phyloP scores from a whole-genome alignment of 1,139 yeast genomes.

The Waltiozyma sp. region DNA sequence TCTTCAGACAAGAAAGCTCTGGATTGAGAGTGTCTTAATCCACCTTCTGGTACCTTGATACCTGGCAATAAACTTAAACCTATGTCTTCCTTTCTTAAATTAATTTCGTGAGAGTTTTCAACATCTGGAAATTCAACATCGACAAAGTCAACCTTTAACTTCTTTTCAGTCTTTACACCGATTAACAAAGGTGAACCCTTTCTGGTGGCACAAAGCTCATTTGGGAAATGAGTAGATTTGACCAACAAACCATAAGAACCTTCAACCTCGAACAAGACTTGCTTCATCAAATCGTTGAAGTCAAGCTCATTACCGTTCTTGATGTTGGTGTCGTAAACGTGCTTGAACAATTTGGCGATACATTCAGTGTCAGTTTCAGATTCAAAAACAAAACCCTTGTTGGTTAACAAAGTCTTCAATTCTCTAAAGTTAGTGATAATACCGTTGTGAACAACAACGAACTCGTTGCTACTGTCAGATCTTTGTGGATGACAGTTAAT shows the following conservation, averaged over 20 bases:
- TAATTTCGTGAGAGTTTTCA: slow-evolving; percentile 22
- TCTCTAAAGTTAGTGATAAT: slow-evolving; percentile 93
- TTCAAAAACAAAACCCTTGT: slow-evolving; percentile 77
- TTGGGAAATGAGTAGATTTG: slow-evolving; percentile 85
- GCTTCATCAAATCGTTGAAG: slow-evolving; percentile 86
- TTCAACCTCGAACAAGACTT: slow-evolving; percentile 85
- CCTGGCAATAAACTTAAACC: slow-evolving; percentile 9
- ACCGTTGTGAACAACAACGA: slow-evolving; percentile 94
- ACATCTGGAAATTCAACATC: slow-evolving; percentile 89
- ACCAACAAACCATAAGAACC: slow-evolving; percentile 97
- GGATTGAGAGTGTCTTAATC: slow-evolving; percentile 78
- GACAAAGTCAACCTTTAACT: slow-evolving; percentile 93
- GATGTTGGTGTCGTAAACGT: slow-evolving; percentile 71
- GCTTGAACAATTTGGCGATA: slow-evolving; percentile 91
- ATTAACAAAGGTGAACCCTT: slow-evolving; percentile 96
- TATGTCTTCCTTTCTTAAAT: slow-evolving; percentile 16
- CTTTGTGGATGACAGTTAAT: slow-evolving; percentile 94
- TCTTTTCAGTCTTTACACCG: slow-evolving; percentile 93
- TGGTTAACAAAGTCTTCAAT: slow-evolving; percentile 64
- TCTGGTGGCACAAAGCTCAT: slow-evolving; percentile 94
- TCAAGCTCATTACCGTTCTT: slow-evolving; percentile 63
- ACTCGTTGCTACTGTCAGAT: slow-evolving; percentile 73
- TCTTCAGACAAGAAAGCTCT: slow-evolving; percentile 89
- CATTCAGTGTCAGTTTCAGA: slow-evolving; percentile 97
- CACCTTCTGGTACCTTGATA: slow-evolving; percentile 24